Evolutionary conservation across 805 yeast genomes (phyloP), one percentile per base, ranked within the genome.

Genomic region (Myxozyma geophila): DNA sequence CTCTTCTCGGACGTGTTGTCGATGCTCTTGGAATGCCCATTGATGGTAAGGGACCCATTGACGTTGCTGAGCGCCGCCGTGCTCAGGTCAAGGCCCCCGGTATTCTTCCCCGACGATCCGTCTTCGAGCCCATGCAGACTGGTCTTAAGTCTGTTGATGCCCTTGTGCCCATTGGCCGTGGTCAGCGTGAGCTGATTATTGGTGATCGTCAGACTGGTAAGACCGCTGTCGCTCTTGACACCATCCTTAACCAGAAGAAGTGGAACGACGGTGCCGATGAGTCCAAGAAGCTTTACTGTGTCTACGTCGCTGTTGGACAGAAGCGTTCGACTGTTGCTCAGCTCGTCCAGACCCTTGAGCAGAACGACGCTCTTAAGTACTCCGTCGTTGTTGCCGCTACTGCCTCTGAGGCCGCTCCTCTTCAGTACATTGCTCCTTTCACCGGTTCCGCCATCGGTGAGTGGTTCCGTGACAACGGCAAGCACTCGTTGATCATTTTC

Each of bases 151-250:
- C 98, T 70, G 97, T 95, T 75, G 99, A 95, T 80, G 93, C 99
- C 79, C 88, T 95, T 77, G 99, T 95, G 82, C 99, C 99, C 82
- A 82, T 95, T 76, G 99, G 99, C 80, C 95, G 99, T 89, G 99
- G 99, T 82, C 99, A 95, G 85, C 95, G 99, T 90, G 99, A 95
- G 87, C 85, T 95, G 89, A 93, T 93, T 78, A 93, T 93, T 80
- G 99, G 99, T 88, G 99, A 93, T 83, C 93, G 99, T 87, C 99
- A 95, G 86, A 95, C 99, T 77, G 99, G 99, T 89, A 95, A 95
- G 87, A 95, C 99, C 79, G 97, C 98, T 72, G 97, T 95, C 76
- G 99, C 98, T 75, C 81, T 95, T 75, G 99, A 95, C 82, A 87
- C 99, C 83, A 95, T 95, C 78, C 87, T 95, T 79, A 95, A 95